A percentile compares a stretch with the other conserved stretches of the same genome.
phyloP scores from a whole-genome alignment of 2,329 filamentous ascomycete genomes.

The Huntiella bhutanensis region DNA sequence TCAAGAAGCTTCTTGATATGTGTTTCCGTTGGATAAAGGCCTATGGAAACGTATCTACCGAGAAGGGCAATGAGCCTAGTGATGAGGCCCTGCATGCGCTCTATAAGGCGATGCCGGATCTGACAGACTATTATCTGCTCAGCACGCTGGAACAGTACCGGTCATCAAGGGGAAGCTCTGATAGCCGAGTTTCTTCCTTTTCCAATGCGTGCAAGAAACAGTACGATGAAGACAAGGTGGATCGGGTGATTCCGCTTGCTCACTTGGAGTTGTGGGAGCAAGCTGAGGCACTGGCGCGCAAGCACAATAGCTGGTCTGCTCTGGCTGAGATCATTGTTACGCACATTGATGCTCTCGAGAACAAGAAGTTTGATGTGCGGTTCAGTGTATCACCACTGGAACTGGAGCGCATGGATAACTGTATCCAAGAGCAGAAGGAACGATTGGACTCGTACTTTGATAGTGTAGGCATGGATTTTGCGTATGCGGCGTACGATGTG shows the following conservation, averaged over 20 bases:
- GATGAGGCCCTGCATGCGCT: too few species aligned
- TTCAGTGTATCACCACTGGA: conserved; percentile 17
- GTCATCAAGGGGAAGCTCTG: conserved; percentile 28
- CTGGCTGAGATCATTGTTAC: conserved; percentile 37
- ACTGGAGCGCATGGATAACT: conserved; percentile 16
- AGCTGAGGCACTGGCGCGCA: conserved; percentile 37
- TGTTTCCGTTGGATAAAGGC: conserved; percentile 35
- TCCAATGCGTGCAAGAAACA: conserved; percentile 28
- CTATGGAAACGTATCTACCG: conserved; percentile 17
- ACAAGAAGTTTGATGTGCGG: conserved; percentile 14
- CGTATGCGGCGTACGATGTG: conserved; percentile 62
- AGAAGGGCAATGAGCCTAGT: too few species aligned
- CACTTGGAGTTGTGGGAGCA: conserved; percentile 38
- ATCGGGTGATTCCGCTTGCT: conserved; percentile 34
- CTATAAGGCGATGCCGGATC: conserved; percentile 21
- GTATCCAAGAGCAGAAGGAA: conserved; percentile 25
- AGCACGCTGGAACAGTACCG: conserved; percentile 33
- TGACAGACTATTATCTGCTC: conserved; percentile 37
- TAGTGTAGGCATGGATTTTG: conserved; percentile 46
- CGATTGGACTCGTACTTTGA: conserved; percentile 36
- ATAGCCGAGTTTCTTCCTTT: conserved; percentile 23
- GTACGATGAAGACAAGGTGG: conserved; percentile 31
- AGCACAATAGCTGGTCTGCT: conserved; percentile 34
- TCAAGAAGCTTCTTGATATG: conserved; percentile 40
- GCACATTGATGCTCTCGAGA: conserved; percentile 26